These are phyloP conservation scores for Trichocladium antarcticum DNA, from an alignment of 495 filamentous ascomycete genomes.

Conservation along the genomic window DNA sequence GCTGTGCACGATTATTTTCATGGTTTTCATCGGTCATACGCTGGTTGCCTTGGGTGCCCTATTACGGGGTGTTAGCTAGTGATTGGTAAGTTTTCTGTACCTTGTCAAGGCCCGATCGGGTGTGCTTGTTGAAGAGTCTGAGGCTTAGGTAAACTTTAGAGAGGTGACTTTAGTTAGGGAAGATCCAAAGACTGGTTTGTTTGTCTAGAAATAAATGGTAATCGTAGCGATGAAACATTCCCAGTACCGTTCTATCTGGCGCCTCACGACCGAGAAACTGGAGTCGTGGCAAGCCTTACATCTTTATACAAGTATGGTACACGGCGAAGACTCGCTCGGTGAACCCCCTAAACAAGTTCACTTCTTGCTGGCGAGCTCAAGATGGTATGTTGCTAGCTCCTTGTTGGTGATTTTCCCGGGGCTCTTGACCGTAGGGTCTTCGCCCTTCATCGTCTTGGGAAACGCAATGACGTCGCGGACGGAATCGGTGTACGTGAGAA, in stretches of 20 bases:
- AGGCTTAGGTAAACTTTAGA: no score
- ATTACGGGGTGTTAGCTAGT: no score
- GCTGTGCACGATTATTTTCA: no score
- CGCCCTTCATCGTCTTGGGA: slow-evolving; percentile 79
- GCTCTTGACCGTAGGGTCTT: slow-evolving; percentile 69
- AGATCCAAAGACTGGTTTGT: no score
- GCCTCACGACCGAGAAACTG: neutral
- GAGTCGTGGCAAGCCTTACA: neutral
- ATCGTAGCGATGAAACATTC: neutral
- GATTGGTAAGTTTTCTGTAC: no score
- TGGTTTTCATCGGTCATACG: no score
- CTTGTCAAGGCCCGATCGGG: no score
- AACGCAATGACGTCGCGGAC: slow-evolving; percentile 93
- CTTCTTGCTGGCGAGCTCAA: slow-evolving; percentile 22
- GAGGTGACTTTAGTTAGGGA: no score
- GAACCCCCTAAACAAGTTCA: neutral
- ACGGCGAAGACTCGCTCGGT: neutral
- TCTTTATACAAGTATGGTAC: slow-evolving; percentile 3
- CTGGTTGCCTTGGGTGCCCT: no score
- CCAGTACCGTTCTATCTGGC: neutral
- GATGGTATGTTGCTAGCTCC: slow-evolving; percentile 61
- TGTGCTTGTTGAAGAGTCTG: no score
- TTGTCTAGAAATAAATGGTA: slow-evolving; percentile 8
- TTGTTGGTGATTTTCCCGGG: slow-evolving; percentile 54
- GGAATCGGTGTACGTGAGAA: slow-evolving; percentile 62